A percentile compares a stretch with the other conserved stretches of the same genome.
Evolutionary conservation across 1,284 basidiomycete genomes (phyloP).

Genomic region (Sanghuangporus sanghuang): DNA sequence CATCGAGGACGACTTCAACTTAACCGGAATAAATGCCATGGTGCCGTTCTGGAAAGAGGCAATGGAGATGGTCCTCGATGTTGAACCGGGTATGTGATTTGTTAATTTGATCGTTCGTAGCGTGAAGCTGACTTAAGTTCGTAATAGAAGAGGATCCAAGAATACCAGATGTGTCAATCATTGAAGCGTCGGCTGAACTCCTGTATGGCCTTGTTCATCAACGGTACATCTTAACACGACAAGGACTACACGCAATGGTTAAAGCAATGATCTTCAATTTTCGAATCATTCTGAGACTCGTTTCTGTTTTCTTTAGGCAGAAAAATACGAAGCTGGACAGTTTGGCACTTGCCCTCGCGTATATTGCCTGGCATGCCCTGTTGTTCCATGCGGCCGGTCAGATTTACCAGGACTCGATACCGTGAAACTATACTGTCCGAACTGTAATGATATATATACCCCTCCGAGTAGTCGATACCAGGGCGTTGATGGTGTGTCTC

Average conservation of each 20-base stretch:
- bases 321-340: slow-evolving; percentile 91
- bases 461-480: slow-evolving; percentile 96
- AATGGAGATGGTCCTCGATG: slow-evolving; percentile 99
- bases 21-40: slow-evolving; percentile 92
- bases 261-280: slow-evolving; percentile 15
- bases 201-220: slow-evolving; percentile 98
- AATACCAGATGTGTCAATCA: slow-evolving; percentile 94
- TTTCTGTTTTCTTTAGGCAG: slow-evolving; percentile 52
- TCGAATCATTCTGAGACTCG: slow-evolving; percentile 20
- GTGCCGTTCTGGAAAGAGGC: slow-evolving; percentile 99
- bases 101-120: slow-evolving; percentile 4
- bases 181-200: slow-evolving; percentile 96
- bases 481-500: slow-evolving; percentile 83
- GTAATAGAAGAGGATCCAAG: slow-evolving; percentile 84
- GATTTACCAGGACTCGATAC: slow-evolving; percentile 98
- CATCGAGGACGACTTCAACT: slow-evolving; percentile 99
- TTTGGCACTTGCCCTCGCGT: slow-evolving; percentile 97
- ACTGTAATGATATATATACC: slow-evolving; percentile 95
- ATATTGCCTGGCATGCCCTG: slow-evolving; percentile 85
- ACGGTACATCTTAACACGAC: slow-evolving; percentile 92
- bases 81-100: slow-evolving; percentile 82
- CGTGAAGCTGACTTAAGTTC: neutral
- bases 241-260: slow-evolving; percentile 91
- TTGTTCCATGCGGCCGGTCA: slow-evolving; percentile 93
- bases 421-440: slow-evolving; percentile 97